Conservation (phyloP, 139 green algal species). For the Closterium sp. region DNA sequence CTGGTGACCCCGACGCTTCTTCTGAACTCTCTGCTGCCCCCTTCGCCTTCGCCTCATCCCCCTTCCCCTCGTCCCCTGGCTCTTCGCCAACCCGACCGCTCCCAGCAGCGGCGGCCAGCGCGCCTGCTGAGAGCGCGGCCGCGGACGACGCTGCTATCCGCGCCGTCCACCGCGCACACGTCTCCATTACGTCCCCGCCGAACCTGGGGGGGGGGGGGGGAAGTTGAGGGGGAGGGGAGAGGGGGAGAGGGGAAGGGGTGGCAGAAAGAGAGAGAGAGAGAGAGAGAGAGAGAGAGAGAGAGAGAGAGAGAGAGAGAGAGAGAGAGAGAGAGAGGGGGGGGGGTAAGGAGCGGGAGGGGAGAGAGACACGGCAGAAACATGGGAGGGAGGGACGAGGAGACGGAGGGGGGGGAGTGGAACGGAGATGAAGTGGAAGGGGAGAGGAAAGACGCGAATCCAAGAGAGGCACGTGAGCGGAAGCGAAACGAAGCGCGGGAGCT, state of each 20-base stretch:
- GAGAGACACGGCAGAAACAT: not conserved
- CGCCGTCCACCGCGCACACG: slow-evolving; percentile 15
- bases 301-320: not conserved
- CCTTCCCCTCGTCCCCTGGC: not conserved
- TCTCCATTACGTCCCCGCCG: slow-evolving; percentile 40
- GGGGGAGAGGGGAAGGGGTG: not conserved
- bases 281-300: not conserved
- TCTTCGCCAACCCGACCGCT: not conserved
- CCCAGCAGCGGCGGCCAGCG: not conserved
- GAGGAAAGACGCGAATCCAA: not conserved
- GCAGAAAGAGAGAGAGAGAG: not conserved
- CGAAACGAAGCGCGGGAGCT: not conserved
- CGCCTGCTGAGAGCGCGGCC: not conserved
- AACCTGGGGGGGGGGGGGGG: slow-evolving; percentile 21
- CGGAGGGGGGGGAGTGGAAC: not conserved
- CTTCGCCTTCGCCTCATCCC: not conserved
- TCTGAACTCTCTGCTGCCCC: not conserved
- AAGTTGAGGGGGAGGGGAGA: not conserved
- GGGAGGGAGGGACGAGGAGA: not conserved
- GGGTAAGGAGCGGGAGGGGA: not conserved
- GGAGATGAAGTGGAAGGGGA: not conserved
- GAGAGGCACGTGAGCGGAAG: not conserved
- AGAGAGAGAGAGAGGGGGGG: not conserved
- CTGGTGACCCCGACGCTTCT: not conserved
- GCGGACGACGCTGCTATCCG: slow-evolving; percentile 13